phyloP scores from a whole-genome alignment of 768 basidiomycete genomes.

The Infundibulicybe gibba region DNA sequence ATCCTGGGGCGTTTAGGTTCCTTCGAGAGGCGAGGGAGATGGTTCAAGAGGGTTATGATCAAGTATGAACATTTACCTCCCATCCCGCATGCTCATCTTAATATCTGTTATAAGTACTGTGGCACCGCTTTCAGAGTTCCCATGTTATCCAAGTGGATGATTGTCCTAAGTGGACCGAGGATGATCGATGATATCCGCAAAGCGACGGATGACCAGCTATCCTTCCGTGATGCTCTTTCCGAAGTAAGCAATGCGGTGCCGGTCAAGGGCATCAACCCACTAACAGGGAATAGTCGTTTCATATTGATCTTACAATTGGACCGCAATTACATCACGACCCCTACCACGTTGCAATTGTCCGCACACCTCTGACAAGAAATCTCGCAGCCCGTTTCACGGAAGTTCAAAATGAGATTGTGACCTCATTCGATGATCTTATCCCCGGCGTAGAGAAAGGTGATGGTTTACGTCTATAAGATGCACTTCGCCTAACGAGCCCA shows the following conservation, averaged over 20 bases:
- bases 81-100: background rate
- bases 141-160: constrained; percentile 22
- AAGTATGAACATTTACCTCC: constrained; percentile 14
- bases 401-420: constrained; percentile 39
- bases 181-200: constrained; percentile 29
- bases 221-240: constrained; percentile 23
- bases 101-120: constrained; percentile 5
- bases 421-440: constrained; percentile 37
- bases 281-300: constrained; percentile 22
- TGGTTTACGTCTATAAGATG: no score
- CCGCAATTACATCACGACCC: constrained; percentile 20
- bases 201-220: constrained; percentile 33
- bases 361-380: constrained; percentile 30
- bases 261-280: no score
- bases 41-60: constrained; percentile 26
- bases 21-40: constrained; percentile 19
- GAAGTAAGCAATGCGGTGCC: constrained; percentile 27
- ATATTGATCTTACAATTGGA: constrained; percentile 34
- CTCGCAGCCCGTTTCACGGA: constrained; percentile 32
- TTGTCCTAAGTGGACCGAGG: constrained; percentile 23
- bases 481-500: no score
- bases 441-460: constrained; percentile 21
- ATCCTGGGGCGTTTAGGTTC: constrained; percentile 20
- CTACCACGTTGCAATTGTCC: constrained; percentile 28
- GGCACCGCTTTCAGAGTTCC: constrained; percentile 18